Conservation (phyloP, 345 rosid genomes). For the Salix caprea region DNA sequence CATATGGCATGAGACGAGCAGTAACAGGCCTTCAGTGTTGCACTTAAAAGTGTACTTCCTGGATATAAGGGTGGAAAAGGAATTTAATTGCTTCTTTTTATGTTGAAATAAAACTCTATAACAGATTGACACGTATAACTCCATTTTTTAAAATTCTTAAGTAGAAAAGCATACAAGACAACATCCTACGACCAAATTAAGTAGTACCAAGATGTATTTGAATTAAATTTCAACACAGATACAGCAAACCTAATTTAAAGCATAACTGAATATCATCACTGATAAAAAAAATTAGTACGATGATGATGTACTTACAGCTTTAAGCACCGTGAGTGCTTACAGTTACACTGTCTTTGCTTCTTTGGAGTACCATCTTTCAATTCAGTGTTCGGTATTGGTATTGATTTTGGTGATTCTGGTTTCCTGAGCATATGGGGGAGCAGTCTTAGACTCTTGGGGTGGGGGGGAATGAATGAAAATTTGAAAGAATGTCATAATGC, state of each 20-base stretch:
- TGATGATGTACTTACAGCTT: constrained; percentile 62
- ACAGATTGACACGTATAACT: background rate
- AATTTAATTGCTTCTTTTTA: background rate
- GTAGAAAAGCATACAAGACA: background rate
- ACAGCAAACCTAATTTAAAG: background rate
- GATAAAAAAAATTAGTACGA: background rate
- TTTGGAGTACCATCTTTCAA: constrained; percentile 86
- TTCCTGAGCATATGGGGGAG: constrained; percentile 37
- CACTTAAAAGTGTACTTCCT: background rate
- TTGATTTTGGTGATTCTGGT: constrained; percentile 80
- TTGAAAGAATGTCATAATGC: background rate
- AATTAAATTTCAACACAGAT: background rate
- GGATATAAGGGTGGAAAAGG: background rate
- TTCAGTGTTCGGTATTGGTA: constrained; percentile 58
- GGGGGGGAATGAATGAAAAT: background rate
- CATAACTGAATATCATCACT: background rate
- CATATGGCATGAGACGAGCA: background rate
- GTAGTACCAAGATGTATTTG: background rate
- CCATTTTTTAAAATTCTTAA: background rate
- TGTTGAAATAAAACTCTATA: background rate
- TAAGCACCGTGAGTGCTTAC: constrained; percentile 96
- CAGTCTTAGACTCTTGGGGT: background rate
- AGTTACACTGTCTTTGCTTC: constrained; percentile 94
- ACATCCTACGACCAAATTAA: background rate
- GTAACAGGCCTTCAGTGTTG: constrained; percentile 1